Evolutionary conservation across 345 rosid genomes (phyloP).

Genomic region (Moricandia arvensis): DNA sequence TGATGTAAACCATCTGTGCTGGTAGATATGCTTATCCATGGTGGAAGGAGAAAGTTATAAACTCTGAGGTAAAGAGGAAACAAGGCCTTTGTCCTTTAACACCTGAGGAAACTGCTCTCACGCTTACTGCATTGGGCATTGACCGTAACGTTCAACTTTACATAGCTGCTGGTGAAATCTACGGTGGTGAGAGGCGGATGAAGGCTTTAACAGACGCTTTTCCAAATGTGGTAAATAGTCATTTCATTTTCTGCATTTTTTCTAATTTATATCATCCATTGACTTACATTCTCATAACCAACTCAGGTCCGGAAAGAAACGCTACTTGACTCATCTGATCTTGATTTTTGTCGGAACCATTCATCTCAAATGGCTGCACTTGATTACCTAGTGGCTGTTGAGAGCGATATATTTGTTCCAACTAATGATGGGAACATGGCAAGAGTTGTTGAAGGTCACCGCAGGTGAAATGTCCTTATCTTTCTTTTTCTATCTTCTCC

Average conservation of each 20-base stretch:
- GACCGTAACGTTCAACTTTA: slow-evolving; percentile 78
- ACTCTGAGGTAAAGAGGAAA: slow-evolving; percentile 77
- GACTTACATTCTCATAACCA: slow-evolving; percentile 8
- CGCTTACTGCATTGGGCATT: slow-evolving; percentile 69
- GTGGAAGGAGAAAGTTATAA: slow-evolving; percentile 85
- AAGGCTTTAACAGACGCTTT: slow-evolving; percentile 55
- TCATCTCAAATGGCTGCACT: slow-evolving; percentile 93
- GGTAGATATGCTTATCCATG: slow-evolving; percentile 80
- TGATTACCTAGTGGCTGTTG: slow-evolving; percentile 84
- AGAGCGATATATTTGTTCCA: slow-evolving; percentile 90
- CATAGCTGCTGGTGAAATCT: slow-evolving; percentile 96
- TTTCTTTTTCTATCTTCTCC: not conserved
- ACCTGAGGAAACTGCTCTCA: slow-evolving; percentile 95
- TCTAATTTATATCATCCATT: not conserved
- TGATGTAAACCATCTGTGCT: slow-evolving; percentile 18
- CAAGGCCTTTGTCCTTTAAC: slow-evolving; percentile 93
- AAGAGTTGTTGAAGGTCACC: slow-evolving; percentile 97
- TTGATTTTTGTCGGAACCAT: slow-evolving; percentile 66
- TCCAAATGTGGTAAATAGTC: slow-evolving; percentile 75
- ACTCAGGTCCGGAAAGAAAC: slow-evolving; percentile 87
- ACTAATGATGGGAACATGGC: slow-evolving; percentile 97
- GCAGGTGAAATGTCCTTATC: slow-evolving; percentile 52
- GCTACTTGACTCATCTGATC: slow-evolving; percentile 59
- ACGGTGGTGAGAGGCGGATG: slow-evolving; percentile 80
- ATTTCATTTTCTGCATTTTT: not conserved